Conservation (phyloP, 2,329 filamentous ascomycete genomes). For the Diaporthe destruens region DNA sequence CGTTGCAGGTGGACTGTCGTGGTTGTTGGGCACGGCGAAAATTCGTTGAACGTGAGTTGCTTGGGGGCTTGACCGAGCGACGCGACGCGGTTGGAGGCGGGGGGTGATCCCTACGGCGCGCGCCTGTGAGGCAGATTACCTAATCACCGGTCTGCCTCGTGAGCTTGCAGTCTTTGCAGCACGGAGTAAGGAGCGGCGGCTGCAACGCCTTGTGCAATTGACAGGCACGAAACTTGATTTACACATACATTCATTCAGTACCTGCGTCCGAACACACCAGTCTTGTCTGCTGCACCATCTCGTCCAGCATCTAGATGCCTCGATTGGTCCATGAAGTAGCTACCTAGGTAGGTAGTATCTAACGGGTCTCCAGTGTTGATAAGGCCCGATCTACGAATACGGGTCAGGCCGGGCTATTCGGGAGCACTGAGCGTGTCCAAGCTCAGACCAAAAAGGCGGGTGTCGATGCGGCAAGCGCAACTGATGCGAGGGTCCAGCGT, state of each 20-base stretch:
- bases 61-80: constrained; percentile 31
- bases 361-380: neutral
- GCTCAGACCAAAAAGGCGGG: constrained; percentile 23
- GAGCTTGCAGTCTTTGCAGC: neutral
- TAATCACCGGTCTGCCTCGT: neutral
- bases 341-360: neutral
- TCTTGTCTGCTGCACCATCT: neutral
- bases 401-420: constrained; percentile 6
- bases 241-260: neutral
- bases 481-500: constrained; percentile 6
- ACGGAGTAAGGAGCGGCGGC: no score
- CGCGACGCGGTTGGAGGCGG: constrained; percentile 39
- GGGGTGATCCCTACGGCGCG: neutral
- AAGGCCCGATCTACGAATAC: neutral
- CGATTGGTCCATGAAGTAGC: neutral
- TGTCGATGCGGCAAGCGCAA: constrained; percentile 21
- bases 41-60: constrained; percentile 16
- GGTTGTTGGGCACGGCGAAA: constrained; percentile 18
- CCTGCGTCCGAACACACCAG: neutral
- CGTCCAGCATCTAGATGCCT: neutral
- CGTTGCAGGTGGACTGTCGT: neutral
- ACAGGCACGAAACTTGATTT: neutral
- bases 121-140: constrained; percentile 12
- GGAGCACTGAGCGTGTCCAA: constrained; percentile 13
- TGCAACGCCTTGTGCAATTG: neutral